These are phyloP conservation scores for Escovopsis sp. DNA, from an alignment of 2,329 filamentous ascomycete species.

Conservation along the genomic window DNA sequence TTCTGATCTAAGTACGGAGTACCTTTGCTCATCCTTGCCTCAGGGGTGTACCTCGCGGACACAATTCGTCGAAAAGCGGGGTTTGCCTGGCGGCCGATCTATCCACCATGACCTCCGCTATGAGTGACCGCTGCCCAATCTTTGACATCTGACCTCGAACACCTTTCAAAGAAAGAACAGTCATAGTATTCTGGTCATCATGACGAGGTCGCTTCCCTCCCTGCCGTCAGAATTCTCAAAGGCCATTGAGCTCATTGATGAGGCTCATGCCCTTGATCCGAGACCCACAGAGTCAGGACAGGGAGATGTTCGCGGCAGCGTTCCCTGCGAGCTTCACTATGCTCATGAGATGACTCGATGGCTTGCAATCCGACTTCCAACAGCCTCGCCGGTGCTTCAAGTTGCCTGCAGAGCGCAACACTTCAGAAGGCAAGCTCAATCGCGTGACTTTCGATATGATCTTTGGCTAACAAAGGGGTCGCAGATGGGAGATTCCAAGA, in stretches of 20 bases:
- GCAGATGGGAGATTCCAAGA: slow-evolving; percentile 64
- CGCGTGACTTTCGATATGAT: background rate
- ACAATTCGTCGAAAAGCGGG: no score
- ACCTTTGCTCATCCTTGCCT: no score
- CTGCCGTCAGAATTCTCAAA: slow-evolving; percentile 26
- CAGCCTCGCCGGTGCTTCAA: slow-evolving; percentile 50
- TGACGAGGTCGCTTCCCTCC: slow-evolving; percentile 10
- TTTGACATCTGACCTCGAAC: no score
- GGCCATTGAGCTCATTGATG: slow-evolving; percentile 56
- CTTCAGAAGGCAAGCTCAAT: slow-evolving; percentile 42
- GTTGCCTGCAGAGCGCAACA: slow-evolving; percentile 75
- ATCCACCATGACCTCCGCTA: no score
- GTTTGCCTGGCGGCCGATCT: no score
- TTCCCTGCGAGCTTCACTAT: slow-evolving; percentile 72
- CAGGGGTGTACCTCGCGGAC: no score
- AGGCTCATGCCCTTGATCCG: slow-evolving; percentile 32
- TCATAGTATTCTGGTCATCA: no score
- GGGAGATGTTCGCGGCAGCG: slow-evolving; percentile 20
- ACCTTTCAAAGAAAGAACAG: no score
- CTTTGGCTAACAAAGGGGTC: background rate
- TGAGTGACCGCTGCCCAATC: no score
- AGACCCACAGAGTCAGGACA: slow-evolving; percentile 22
- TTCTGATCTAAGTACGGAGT: no score
- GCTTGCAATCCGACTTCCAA: slow-evolving; percentile 43
- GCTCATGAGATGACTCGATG: slow-evolving; percentile 65